phyloP scores from a whole-genome alignment of 441 rosid species.

The Euphorbia celastroides region DNA sequence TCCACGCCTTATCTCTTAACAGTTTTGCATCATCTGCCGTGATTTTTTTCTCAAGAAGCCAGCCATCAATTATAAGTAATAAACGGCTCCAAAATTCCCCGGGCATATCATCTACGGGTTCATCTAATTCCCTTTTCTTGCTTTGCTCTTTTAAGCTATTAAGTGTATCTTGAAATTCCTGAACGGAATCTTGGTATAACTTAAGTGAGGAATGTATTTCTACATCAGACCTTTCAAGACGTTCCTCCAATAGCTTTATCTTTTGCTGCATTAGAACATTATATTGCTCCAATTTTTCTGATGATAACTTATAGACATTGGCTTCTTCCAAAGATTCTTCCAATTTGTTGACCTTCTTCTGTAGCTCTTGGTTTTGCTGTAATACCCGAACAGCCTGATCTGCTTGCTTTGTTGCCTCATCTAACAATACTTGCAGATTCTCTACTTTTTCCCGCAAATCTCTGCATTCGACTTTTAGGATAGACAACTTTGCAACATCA shows the following conservation, averaged over 20 bases:
- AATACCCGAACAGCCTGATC: conserved; percentile 74
- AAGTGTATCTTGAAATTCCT: conserved; percentile 83
- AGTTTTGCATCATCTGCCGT: conserved; percentile 50
- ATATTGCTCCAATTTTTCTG: conserved; percentile 68
- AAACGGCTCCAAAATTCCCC: conserved; percentile 88
- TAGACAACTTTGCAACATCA: conserved; percentile 59
- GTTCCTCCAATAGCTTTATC: conserved; percentile 76
- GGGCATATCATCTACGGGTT: conserved; percentile 78
- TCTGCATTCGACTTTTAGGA: conserved; percentile 64
- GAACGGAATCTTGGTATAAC: conserved; percentile 77
- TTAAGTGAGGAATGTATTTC: conserved; percentile 69
- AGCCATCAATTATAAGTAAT: conserved; percentile 82
- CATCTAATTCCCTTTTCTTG: conserved; percentile 52
- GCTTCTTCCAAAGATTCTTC: conserved; percentile 83
- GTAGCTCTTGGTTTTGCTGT: conserved; percentile 83
- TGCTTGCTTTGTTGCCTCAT: conserved; percentile 78
- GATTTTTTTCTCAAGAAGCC: conserved; percentile 89
- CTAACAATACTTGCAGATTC: conserved; percentile 53
- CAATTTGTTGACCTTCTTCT: conserved; percentile 71
- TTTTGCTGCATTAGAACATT: conserved; percentile 83
- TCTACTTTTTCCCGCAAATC: conserved; percentile 70
- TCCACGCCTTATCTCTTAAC: conserved; percentile 82
- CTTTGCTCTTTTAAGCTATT: conserved; percentile 74
- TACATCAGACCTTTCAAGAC: conserved; percentile 78
- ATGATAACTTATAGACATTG: conserved; percentile 59